Percentiles rank a stretch among this genome's conserved stretches.
phyloP scores from a whole-genome alignment of 2,329 filamentous ascomycete genomes.

The Botrytis fragariae region DNA sequence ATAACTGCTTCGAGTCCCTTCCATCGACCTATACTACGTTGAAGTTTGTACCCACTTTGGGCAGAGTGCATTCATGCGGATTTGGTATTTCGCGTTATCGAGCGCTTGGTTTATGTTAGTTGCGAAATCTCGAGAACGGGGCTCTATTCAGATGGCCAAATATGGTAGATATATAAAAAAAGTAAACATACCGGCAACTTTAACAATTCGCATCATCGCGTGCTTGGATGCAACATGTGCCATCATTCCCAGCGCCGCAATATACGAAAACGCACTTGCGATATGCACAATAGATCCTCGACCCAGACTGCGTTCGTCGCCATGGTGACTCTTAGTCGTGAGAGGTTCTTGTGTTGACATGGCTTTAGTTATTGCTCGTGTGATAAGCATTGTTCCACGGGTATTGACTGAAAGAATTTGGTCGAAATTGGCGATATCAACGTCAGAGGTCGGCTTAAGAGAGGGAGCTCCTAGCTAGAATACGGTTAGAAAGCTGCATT shows the following conservation, averaged over 20 bases:
- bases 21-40: neutral
- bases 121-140: too few relatives aligned
- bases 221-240: neutral
- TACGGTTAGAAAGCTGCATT: too few relatives aligned
- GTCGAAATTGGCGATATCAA: neutral
- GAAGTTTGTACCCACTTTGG: neutral
- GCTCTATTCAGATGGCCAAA: too few relatives aligned
- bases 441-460: neutral
- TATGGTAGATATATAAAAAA: too few relatives aligned
- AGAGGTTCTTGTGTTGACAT: neutral
- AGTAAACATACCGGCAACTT: neutral
- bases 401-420: too few relatives aligned
- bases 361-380: neutral
- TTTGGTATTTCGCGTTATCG: neutral
- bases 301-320: neutral
- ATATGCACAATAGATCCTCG: neutral
- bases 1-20: neutral
- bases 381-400: neutral
- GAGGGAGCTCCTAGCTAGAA: neutral
- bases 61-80: neutral
- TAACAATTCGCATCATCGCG: neutral
- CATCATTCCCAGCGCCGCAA: neutral
- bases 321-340: neutral
- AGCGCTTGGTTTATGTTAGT: neutral
- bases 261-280: neutral